These are phyloP conservation scores for Fusarium tricinctum DNA, from an alignment of 2,329 filamentous ascomycete species.

Conservation along the genomic window DNA sequence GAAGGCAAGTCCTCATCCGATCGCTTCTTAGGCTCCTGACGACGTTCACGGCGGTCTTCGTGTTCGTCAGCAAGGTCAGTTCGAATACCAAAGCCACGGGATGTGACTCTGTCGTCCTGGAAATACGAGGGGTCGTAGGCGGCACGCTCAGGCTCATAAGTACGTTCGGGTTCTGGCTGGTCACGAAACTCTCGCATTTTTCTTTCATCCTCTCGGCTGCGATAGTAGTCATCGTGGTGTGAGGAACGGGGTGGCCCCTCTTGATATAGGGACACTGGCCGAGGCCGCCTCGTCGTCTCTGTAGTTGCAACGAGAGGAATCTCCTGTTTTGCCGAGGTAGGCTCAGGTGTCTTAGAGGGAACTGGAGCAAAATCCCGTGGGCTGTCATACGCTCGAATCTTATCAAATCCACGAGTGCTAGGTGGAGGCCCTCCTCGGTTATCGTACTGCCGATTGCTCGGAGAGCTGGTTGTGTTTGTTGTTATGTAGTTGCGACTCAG, in stretches of 20 bases:
- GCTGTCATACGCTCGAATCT: slow-evolving; percentile 68
- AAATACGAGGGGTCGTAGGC: slow-evolving; percentile 54
- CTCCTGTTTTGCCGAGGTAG: slow-evolving; percentile 46
- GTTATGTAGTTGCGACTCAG: slow-evolving; percentile 59
- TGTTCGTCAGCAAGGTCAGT: slow-evolving; percentile 56
- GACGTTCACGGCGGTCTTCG: slow-evolving; percentile 60
- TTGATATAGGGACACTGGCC: slow-evolving; percentile 68
- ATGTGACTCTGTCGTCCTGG: slow-evolving; percentile 61
- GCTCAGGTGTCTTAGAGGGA: slow-evolving; percentile 57
- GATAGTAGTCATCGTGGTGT: slow-evolving; percentile 64
- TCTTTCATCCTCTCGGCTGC: slow-evolving; percentile 63
- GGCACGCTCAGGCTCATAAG: slow-evolving; percentile 46
- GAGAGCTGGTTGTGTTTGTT: slow-evolving; percentile 40
- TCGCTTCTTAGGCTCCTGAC: slow-evolving; percentile 51
- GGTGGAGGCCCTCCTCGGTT: slow-evolving; percentile 71
- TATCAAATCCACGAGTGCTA: slow-evolving; percentile 78
- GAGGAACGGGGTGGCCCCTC: slow-evolving; percentile 61
- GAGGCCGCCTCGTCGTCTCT: slow-evolving; percentile 52
- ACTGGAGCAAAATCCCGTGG: slow-evolving; percentile 60
- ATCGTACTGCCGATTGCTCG: slow-evolving; percentile 56
- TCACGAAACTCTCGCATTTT: slow-evolving; percentile 60
- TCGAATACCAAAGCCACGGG: slow-evolving; percentile 68
- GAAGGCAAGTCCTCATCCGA: slow-evolving; percentile 52
- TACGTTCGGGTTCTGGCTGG: slow-evolving; percentile 54
- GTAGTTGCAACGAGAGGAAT: slow-evolving; percentile 25